Evolutionary conservation across 2,329 filamentous ascomycete species (phyloP).

Genomic region (Clonostachys sp.): DNA sequence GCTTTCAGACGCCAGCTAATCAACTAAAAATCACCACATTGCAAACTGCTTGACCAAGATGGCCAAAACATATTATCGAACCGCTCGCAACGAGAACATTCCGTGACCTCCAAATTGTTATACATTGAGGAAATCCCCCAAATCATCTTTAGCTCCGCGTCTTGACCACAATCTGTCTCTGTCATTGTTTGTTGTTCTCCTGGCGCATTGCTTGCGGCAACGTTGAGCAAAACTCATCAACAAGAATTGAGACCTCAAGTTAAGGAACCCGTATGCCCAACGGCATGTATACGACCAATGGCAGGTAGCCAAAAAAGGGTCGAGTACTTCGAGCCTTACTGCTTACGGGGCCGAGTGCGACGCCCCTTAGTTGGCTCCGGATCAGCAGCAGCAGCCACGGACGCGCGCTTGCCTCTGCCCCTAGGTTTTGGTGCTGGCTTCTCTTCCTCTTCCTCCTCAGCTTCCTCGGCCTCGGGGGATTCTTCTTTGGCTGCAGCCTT

Average conservation of each 20-base stretch:
- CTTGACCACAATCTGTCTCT: too few relatives aligned
- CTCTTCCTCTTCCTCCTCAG: conserved; percentile 11
- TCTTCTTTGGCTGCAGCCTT: conserved; percentile 8
- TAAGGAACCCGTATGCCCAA: background rate
- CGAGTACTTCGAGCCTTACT: background rate
- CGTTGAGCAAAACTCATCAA: conserved; percentile 3
- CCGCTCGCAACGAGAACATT: too few relatives aligned
- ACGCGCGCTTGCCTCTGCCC: background rate
- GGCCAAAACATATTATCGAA: too few relatives aligned
- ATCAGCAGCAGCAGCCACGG: conserved; percentile 6
- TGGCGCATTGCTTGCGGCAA: conserved; percentile 2
- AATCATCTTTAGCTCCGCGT: too few relatives aligned
- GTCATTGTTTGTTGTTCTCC: too few relatives aligned
- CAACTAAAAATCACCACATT: too few relatives aligned
- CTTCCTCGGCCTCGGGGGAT: conserved; percentile 1
- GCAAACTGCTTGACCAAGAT: too few relatives aligned
- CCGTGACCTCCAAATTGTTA: too few relatives aligned
- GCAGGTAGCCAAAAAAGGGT: background rate
- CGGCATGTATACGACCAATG: background rate
- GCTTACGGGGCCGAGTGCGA: background rate
- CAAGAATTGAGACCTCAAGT: background rate
- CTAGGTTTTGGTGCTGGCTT: conserved; percentile 13
- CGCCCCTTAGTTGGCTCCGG: conserved; percentile 3
- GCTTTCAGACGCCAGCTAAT: too few relatives aligned
- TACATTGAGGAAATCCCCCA: too few relatives aligned